These are phyloP conservation scores for Coemansia sp. DNA, from an alignment of 192 early-diverging fungal species.

Conservation along the genomic window DNA sequence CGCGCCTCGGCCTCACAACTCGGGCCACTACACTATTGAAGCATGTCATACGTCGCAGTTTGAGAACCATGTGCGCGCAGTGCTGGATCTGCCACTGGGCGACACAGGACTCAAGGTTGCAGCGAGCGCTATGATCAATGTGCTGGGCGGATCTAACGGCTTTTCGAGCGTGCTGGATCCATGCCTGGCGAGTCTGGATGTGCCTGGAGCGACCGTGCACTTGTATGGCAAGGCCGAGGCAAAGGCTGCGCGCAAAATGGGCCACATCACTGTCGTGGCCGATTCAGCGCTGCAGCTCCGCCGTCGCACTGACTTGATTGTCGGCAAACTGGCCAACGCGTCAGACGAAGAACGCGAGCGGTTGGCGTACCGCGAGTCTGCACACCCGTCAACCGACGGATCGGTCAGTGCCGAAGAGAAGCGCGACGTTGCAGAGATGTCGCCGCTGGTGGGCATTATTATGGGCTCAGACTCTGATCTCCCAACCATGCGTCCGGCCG, in stretches of 20 bases:
- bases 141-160: slow-evolving; percentile 73
- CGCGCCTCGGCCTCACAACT: slow-evolving; percentile 98
- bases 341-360: slow-evolving; percentile 41
- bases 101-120: slow-evolving; percentile 85
- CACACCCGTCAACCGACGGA: slow-evolving; percentile 16
- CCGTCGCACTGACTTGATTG: slow-evolving; percentile 63
- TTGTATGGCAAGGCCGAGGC: slow-evolving; percentile 92
- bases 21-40: slow-evolving; percentile 98
- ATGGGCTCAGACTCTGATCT: slow-evolving; percentile 99
- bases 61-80: slow-evolving; percentile 90
- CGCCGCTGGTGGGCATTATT: slow-evolving; percentile 93
- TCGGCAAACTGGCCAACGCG: slow-evolving; percentile 52
- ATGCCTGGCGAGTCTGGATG: slow-evolving; percentile 59
- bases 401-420: slow-evolving; percentile 29
- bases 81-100: slow-evolving; percentile 89
- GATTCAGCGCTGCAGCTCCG: slow-evolving; percentile 81
- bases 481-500: slow-evolving; percentile 89
- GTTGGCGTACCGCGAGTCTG: slow-evolving; percentile 22
- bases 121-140: slow-evolving; percentile 91
- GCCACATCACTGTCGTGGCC: slow-evolving; percentile 91
- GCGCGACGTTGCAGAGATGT: slow-evolving; percentile 32
- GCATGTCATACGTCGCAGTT: slow-evolving; percentile 97
- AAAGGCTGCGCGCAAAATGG: slow-evolving; percentile 93
- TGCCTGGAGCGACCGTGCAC: slow-evolving; percentile 87
- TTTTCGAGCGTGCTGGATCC: slow-evolving; percentile 61